Conservation (phyloP, 2,329 filamentous ascomycete genomes). For the Elsinoe arachidis region DNA sequence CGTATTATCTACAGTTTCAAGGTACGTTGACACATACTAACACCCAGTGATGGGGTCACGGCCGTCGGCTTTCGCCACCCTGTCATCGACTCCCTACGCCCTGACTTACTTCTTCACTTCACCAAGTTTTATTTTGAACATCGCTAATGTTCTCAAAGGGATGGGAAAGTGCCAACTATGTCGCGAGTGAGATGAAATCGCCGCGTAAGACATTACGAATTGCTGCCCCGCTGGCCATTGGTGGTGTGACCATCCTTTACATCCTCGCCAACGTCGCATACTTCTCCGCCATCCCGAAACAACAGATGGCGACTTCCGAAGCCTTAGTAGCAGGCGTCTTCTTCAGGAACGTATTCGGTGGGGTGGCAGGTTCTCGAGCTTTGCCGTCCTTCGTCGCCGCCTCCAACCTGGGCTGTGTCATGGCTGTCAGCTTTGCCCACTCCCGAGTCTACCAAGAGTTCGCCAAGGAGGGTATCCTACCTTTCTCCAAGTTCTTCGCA, state of each 20-base stretch:
- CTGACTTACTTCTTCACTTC: no score
- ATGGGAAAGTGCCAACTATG: constrained; percentile 61
- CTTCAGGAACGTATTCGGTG: constrained; percentile 49
- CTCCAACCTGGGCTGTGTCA: constrained; percentile 59
- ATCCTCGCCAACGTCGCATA: constrained; percentile 44
- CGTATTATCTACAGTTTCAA: constrained; percentile 65
- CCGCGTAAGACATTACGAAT: constrained; percentile 55
- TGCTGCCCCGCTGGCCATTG: constrained; percentile 51
- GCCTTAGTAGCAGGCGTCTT: constrained; percentile 49
- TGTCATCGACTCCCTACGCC: no score
- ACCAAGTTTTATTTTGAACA: no score
- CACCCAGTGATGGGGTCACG: no score
- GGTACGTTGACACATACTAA: not conserved
- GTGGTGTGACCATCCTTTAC: constrained; percentile 51
- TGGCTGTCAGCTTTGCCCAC: constrained; percentile 61
- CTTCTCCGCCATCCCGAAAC: constrained; percentile 52
- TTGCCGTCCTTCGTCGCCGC: constrained; percentile 58
- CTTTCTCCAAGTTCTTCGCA: constrained; percentile 54
- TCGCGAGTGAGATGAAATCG: constrained; percentile 55
- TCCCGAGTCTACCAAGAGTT: constrained; percentile 58
- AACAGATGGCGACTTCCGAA: constrained; percentile 46
- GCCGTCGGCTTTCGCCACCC: no score
- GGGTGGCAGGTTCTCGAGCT: constrained; percentile 44
- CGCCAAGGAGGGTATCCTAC: constrained; percentile 57
- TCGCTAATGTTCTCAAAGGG: constrained; percentile 29